Conservation (phyloP, 2,329 filamentous ascomycete genomes). For the Nothophaeocryptopus gaeumannii region DNA sequence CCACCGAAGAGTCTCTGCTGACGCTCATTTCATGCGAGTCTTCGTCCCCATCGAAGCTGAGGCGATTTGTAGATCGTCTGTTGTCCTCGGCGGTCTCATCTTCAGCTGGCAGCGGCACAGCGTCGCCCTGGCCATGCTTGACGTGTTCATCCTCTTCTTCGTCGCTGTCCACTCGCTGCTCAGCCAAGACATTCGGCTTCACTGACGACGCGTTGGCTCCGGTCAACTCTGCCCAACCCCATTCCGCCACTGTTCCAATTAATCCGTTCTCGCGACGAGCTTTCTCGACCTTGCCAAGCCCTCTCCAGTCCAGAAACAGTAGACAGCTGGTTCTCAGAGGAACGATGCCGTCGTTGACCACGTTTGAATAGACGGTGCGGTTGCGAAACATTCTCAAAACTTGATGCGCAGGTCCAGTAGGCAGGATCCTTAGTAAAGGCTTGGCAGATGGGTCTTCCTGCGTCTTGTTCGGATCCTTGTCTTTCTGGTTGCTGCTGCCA, state of each 20-base stretch:
- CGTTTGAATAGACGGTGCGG: slow-evolving; percentile 90
- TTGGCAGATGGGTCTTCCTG: slow-evolving; percentile 75
- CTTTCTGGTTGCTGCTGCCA: slow-evolving; percentile 56
- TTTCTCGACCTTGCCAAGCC: slow-evolving; percentile 88
- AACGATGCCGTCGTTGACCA: slow-evolving; percentile 96
- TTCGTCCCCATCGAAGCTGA: slow-evolving; percentile 46
- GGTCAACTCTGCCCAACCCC: slow-evolving; percentile 92
- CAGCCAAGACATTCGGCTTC: slow-evolving; percentile 30
- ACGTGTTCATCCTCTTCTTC: slow-evolving; percentile 30
- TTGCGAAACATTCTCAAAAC: slow-evolving; percentile 86
- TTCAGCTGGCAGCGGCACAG: slow-evolving; percentile 67
- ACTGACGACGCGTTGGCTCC: slow-evolving; percentile 61
- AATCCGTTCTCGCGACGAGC: slow-evolving; percentile 86
- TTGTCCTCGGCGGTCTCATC: slow-evolving; percentile 65
- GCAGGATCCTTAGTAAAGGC: slow-evolving; percentile 80
- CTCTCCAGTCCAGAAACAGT: slow-evolving; percentile 96
- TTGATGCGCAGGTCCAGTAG: slow-evolving; percentile 84
- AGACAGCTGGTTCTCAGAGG: slow-evolving; percentile 91
- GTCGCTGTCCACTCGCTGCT: slow-evolving; percentile 20
- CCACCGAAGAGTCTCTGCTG: slow-evolving; percentile 6
- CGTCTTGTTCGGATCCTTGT: slow-evolving; percentile 49
- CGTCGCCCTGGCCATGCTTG: slow-evolving; percentile 28
- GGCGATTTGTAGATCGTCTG: slow-evolving; percentile 24
- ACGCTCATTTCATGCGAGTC: slow-evolving; percentile 38
- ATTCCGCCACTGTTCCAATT: slow-evolving; percentile 87